A percentile compares a stretch with the other conserved stretches of the same genome.
phyloP scores from a whole-genome alignment of 129 eudicot genomes.

The Kitagawia praeruptora region DNA sequence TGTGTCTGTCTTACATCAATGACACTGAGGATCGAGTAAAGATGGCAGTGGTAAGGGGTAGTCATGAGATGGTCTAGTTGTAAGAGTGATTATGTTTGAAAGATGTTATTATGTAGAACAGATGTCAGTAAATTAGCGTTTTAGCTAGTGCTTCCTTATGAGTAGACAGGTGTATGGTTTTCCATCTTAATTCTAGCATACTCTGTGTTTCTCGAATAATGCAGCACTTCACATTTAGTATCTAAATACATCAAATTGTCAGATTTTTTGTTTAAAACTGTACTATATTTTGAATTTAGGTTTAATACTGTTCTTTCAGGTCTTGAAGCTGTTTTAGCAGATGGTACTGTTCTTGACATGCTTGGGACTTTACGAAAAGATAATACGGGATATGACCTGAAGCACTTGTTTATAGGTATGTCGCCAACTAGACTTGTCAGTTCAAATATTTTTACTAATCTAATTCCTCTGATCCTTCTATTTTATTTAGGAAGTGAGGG shows the following conservation, averaged over 20 bases:
- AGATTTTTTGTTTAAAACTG: background rate
- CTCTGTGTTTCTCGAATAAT: background rate
- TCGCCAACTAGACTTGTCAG: constrained; percentile 1
- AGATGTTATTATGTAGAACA: background rate
- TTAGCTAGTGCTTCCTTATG: background rate
- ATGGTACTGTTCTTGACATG: constrained; percentile 94
- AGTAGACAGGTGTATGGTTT: background rate
- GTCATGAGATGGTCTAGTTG: background rate
- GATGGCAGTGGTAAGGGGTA: background rate
- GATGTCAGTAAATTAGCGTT: background rate
- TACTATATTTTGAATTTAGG: background rate
- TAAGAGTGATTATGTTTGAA: background rate
- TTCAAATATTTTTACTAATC: constrained; percentile 4
- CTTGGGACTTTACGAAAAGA: constrained; percentile 94
- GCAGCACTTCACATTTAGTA: background rate
- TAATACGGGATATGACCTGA: constrained; percentile 96
- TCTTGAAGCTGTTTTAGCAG: constrained; percentile 90
- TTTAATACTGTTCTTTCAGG: constrained; percentile 35
- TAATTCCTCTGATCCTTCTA: constrained; percentile 8
- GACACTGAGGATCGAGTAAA: background rate
- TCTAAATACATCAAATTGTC: background rate
- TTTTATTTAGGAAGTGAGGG: constrained; percentile 86
- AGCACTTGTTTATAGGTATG: constrained; percentile 92
- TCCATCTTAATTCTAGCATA: background rate
- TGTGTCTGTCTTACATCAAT: background rate